Base-by-base conservation (phyloP, 192 early-diverging fungal species). In the Linnemannia hyalina region DNA sequence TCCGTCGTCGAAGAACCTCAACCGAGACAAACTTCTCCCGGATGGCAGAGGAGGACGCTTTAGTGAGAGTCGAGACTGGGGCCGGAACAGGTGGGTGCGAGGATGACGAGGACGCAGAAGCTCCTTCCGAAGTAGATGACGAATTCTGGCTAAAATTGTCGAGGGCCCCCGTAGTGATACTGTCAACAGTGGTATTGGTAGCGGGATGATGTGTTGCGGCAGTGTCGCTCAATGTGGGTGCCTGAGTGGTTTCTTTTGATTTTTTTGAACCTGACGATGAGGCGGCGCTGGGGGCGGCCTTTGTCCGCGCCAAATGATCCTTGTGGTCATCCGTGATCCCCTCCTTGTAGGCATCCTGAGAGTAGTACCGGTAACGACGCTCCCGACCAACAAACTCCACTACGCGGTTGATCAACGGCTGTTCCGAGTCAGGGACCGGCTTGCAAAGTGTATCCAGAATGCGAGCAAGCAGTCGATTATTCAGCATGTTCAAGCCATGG, bases 351-450 rank as follows among this genome's bases (percentile, higher is more conserved):
- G 76, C 82, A 18, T 88, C 81, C 6, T 83, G 68, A 1, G 93
- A 88, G 60, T 85, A 94, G 80, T 95, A 95, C 29, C 94, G 91
- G 76, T 94, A 94, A 18, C 91, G 90, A 9, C 92, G 78, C 73
- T 93, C 92, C 22, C 93, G 82, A 18, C 94, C 94, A 6, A 91
- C 89, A 88, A 94, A 94, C 80, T 95, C 94, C 23, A 88, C 83
- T 16, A 88, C 85, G 13, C 91, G 74, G 4, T 88, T 83, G 11
- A 93, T 71, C 15, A 82, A 52, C 41, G 88, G 80, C 42, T 87
- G 55, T 35, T 69, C 46, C 36, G 76, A 15, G 46, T 69, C 38
- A 46, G 85, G 32, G n/a, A 55, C 6, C 41, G 76, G 26, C 77
- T 81, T 36, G 81, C 85, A 16, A 57, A 69, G 36, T 78, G 91